Base-by-base conservation (phyloP, 495 filamentous ascomycete genomes). In the Stereocaulon alpinum region DNA sequence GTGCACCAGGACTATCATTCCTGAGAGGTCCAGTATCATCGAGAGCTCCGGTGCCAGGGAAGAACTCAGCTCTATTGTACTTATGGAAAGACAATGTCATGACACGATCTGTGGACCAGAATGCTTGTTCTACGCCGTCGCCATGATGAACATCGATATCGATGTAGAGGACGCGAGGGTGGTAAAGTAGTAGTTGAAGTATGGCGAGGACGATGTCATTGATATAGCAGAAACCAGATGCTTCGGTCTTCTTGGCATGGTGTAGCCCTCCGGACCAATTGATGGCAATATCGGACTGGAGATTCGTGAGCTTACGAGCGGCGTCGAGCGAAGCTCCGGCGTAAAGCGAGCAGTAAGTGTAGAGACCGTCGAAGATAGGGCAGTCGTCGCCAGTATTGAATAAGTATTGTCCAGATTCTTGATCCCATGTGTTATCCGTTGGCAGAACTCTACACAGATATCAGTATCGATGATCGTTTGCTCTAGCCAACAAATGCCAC, bases 191-290 rank as follows among this genome's bases (percentile, higher is more conserved):
- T 7, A 98, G 79, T 68, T 95, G 88, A 34, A 96, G 82, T 64
- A 95, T 92, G 48, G 89, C 91, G 30, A 98, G 84, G 42, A 97
- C 94, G 69, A 98, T 97, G 71, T 98, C 93, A 70, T 98, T 98
- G 67, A 96, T 85, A 73, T 98, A 98, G 74, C 93, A 98, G 74
- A 98, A 98, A 6, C 93, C 93, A 52, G 84, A 88, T 18, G 94
- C 93, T 71, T 95, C 88, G 67, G 85, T 83, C 67, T 94, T 95
- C 69, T 96, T 95, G 29, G 93, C 93, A 71, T 98, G 93, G 68
- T 98, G 93, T n/a, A 98, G 77, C 4, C 93, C 93, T 20, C 93
- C 93, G n/a, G 90, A 92, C 93, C 93, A 98, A 71, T 95, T 96
- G 75, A 97, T 91, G 12, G 93, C 93, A 65, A 98, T 97, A 67